These are phyloP conservation scores for Allium cepa DNA, from an alignment of 106 monocot genomes.

Conservation along the genomic window DNA sequence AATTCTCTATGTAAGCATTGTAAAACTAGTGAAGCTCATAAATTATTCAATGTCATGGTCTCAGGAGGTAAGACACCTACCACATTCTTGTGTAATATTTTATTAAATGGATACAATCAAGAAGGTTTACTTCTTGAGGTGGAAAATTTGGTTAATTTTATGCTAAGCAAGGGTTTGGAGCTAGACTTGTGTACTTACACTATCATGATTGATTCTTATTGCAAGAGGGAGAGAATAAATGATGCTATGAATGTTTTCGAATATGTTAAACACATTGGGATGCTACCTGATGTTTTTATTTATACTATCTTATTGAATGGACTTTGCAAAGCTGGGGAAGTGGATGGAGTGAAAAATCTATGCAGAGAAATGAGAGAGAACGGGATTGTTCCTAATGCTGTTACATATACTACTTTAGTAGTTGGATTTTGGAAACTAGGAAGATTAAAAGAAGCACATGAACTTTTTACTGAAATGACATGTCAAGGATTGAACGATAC, in stretches of 20 bases:
- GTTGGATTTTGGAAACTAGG: conserved; percentile 23
- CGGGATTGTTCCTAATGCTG: conserved; percentile 12
- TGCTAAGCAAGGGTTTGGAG: not conserved
- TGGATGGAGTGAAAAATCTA: not conserved
- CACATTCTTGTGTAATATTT: not conserved
- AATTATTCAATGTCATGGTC: conserved; percentile 1
- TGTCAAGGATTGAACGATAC: conserved; percentile 8
- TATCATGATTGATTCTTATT: conserved; percentile 5
- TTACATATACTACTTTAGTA: conserved; percentile 24
- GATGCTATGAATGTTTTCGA: conserved; percentile 14
- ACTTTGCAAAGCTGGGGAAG: conserved; percentile 9
- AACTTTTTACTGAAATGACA: conserved; percentile 26
- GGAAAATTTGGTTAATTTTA: not conserved
- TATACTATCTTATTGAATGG: conserved; percentile 18
- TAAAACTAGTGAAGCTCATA: conserved; percentile 9
- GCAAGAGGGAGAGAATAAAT: conserved; percentile 10
- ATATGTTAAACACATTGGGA: not conserved
- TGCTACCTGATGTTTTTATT: conserved; percentile 7
- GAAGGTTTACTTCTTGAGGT: not conserved
- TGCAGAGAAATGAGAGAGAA: conserved; percentile 4
- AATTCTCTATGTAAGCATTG: conserved; percentile 12
- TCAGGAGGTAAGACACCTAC: not conserved
- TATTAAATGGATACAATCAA: not conserved
- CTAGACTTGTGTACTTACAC: not conserved
- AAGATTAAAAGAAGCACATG: conserved; percentile 5